phyloP scores from a whole-genome alignment of 169 alveolate genomes.

The Plasmodium relictum region DNA sequence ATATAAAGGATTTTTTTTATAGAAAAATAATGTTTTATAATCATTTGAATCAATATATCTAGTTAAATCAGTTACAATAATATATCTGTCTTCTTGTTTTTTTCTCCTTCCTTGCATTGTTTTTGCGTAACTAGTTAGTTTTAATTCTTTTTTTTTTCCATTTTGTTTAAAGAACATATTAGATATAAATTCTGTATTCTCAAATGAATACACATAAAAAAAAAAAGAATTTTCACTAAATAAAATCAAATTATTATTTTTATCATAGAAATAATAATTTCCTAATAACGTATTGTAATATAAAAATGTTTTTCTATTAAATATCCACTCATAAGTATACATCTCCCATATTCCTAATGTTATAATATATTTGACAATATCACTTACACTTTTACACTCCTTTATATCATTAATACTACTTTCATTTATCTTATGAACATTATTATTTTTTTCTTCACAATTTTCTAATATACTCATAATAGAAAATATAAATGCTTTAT shows the following conservation, averaged over 20 bases:
- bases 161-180: constrained; percentile 31
- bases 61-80: constrained; percentile 44
- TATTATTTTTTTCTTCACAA: background rate
- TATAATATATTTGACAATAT: constrained; percentile 43
- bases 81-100: constrained; percentile 69
- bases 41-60: constrained; percentile 63
- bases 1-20: constrained; percentile 57
- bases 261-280: constrained; percentile 60
- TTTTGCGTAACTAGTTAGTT: constrained; percentile 57
- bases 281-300: constrained; percentile 45
- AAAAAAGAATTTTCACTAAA: constrained; percentile 53
- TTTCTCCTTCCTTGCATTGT: constrained; percentile 76
- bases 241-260: constrained; percentile 48
- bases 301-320: constrained; percentile 54
- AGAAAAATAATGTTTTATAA: constrained; percentile 62
- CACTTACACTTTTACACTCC: constrained; percentile 30
- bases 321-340: constrained; percentile 71
- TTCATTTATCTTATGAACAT: background rate
- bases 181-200: constrained; percentile 51
- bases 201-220: constrained; percentile 68
- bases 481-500: background rate
- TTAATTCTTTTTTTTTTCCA: constrained; percentile 22
- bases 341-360: constrained; percentile 66
- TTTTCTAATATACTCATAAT: constrained; percentile 9
- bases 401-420: constrained; percentile 29